These are phyloP conservation scores for Alternaria novae-zelandiae DNA, from an alignment of 2,329 filamentous ascomycete species.

Conservation along the genomic window DNA sequence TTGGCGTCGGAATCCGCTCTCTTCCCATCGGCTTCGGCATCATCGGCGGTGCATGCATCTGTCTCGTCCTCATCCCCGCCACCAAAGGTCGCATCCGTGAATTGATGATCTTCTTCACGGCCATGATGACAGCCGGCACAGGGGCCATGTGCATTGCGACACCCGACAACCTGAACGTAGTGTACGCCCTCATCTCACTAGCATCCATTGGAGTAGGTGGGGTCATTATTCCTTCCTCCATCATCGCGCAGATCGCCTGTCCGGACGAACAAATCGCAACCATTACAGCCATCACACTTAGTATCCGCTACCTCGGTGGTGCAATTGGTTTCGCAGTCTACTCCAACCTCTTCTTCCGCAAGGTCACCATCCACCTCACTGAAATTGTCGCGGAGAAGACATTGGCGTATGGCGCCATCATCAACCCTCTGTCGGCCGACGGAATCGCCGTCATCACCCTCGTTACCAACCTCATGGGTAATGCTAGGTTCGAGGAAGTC, in stretches of 20 bases:
- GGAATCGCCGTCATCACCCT: conserved; percentile 58
- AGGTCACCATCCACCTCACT: conserved; percentile 28
- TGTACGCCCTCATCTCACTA: conserved; percentile 66
- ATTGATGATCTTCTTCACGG: conserved; percentile 65
- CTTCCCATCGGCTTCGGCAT: conserved; percentile 70
- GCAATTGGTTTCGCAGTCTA: conserved; percentile 66
- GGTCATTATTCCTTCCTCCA: conserved; percentile 70
- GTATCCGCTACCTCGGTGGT: conserved; percentile 73
- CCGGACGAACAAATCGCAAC: conserved; percentile 74
- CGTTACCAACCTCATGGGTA: conserved; percentile 49
- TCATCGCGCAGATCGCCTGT: conserved; percentile 73
- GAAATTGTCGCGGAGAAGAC: conserved; percentile 45
- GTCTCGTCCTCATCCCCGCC: conserved; percentile 63
- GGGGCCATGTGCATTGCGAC: conserved; percentile 60
- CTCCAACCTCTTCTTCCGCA: conserved; percentile 44
- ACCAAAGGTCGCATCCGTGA: conserved; percentile 65
- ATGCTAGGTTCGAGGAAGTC: conserved; percentile 43
- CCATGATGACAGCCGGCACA: conserved; percentile 70
- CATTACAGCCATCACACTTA: conserved; percentile 70
- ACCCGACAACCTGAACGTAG: conserved; percentile 59
- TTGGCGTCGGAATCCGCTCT: conserved; percentile 68
- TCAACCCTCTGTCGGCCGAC: conserved; percentile 46
- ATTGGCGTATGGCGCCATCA: conserved; percentile 58
- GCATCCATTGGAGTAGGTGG: conserved; percentile 71
- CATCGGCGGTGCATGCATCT: conserved; percentile 65